Conservation (phyloP, 352 stramenopile species). For the Peronospora destructor region DNA sequence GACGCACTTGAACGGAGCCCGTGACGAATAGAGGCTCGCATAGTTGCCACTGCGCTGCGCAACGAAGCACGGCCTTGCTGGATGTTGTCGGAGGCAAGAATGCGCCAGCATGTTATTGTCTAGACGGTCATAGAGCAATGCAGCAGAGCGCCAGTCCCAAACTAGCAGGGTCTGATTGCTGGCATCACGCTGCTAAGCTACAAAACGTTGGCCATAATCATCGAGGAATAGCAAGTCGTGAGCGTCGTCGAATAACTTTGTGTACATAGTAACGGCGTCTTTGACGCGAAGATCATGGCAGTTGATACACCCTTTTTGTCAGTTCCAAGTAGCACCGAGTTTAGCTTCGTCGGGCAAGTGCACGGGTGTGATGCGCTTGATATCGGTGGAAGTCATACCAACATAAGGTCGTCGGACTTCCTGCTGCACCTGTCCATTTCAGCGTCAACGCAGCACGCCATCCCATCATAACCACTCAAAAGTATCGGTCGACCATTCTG, state of each 20-base stretch:
- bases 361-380: slow-evolving; percentile 31
- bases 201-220: slow-evolving; percentile 24
- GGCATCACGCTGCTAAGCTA: slow-evolving; percentile 36
- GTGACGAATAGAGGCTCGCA: slow-evolving; percentile 35
- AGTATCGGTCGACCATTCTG: slow-evolving; percentile 34
- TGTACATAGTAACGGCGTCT: slow-evolving; percentile 7
- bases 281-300: slow-evolving; percentile 34
- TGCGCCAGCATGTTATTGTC: slow-evolving; percentile 42
- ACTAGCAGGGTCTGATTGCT: slow-evolving; percentile 62
- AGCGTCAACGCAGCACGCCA: slow-evolving; percentile 23
- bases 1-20: slow-evolving; percentile 41
- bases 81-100: slow-evolving; percentile 41
- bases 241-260: slow-evolving; percentile 38
- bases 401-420: slow-evolving; percentile 7
- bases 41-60: slow-evolving; percentile 43
- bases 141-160: slow-evolving; percentile 45
- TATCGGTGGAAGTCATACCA: slow-evolving; percentile 1
- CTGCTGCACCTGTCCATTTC: slow-evolving; percentile 21
- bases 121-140: slow-evolving; percentile 43
- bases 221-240: slow-evolving; percentile 53
- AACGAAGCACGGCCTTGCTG: slow-evolving; percentile 30
- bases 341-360: slow-evolving; percentile 24
- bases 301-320: slow-evolving; percentile 30
- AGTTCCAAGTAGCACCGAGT: slow-evolving; percentile 32
- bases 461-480: slow-evolving; percentile 41